Percentiles rank a stretch among this genome's conserved stretches.
These are phyloP conservation scores for Bothriochloa decipiens DNA, from an alignment of 176 grass and related monocot species.

Conservation along the genomic window DNA sequence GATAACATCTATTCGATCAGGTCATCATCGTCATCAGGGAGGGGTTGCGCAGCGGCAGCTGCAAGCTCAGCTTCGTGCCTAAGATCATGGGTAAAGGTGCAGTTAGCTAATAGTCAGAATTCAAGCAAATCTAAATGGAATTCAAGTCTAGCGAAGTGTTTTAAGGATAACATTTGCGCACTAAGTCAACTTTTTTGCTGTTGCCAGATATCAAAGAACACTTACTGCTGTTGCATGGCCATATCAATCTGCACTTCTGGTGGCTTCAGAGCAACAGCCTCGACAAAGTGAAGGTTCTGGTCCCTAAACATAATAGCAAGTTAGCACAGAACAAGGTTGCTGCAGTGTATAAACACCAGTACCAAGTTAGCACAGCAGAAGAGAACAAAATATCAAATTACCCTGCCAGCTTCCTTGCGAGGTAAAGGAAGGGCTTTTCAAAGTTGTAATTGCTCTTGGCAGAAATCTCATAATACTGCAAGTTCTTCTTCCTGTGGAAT, in stretches of 20 bases:
- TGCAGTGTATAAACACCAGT: neutral
- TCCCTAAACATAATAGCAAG: slow-evolving; percentile 38
- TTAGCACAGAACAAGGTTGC: neutral
- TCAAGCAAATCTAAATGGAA: neutral
- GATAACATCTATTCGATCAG: slow-evolving; percentile 49
- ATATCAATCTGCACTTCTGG: slow-evolving; percentile 73
- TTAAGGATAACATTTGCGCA: neutral
- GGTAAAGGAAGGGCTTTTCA: slow-evolving; percentile 76
- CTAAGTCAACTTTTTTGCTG: neutral
- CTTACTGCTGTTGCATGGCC: slow-evolving; percentile 72
- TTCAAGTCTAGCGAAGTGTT: neutral
- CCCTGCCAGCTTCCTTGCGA: slow-evolving; percentile 72
- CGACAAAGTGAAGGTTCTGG: slow-evolving; percentile 66
- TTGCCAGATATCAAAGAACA: no score
- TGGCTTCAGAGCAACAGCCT: slow-evolving; percentile 71
- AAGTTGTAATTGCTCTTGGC: slow-evolving; percentile 91
- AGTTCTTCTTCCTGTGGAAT: slow-evolving; percentile 80
- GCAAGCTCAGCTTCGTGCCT: slow-evolving; percentile 63
- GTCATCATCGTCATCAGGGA: slow-evolving; percentile 71
- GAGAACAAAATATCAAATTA: slow-evolving; percentile 25
- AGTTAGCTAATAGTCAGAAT: neutral
- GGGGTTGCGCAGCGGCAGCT: slow-evolving; percentile 62
- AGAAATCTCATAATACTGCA: slow-evolving; percentile 84
- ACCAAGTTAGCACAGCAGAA: neutral
- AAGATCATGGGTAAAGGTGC: neutral